A percentile compares a stretch with the other conserved stretches of the same genome.
Conservation (phyloP, 108 stramenopile genomes). For the Licmophora abbreviata region DNA sequence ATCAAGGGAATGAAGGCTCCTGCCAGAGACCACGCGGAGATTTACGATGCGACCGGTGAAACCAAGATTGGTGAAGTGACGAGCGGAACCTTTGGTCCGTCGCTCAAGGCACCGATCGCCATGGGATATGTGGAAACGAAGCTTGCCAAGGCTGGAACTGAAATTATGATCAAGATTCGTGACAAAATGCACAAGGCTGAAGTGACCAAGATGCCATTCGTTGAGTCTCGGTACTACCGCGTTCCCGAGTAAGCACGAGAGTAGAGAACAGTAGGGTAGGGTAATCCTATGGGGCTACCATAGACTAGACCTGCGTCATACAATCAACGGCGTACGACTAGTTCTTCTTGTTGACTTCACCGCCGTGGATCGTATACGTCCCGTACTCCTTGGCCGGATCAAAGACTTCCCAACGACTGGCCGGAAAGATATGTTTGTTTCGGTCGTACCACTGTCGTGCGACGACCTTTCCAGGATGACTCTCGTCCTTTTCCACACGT, state of each 20-base stretch:
- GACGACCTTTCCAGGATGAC: constrained; percentile 95
- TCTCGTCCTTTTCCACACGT: constrained; percentile 92
- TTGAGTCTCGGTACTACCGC: constrained; percentile 89
- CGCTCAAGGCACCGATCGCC: constrained; percentile 91
- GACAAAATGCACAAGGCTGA: constrained; percentile 85
- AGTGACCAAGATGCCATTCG: constrained; percentile 97
- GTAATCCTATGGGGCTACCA: too few relatives aligned
- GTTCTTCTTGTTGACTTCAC: not conserved
- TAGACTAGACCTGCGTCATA: too few relatives aligned
- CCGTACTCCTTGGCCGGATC: constrained; percentile 90
- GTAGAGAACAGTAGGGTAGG: too few relatives aligned
- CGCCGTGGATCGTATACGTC: constrained; percentile 63
- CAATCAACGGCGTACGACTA: not conserved
- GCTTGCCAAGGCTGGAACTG: constrained; percentile 74
- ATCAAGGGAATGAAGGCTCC: constrained; percentile 96
- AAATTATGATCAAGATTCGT: constrained; percentile 82
- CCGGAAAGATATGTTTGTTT: constrained; percentile 98
- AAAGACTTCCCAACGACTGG: constrained; percentile 93
- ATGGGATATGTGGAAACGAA: constrained; percentile 96
- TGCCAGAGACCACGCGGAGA: constrained; percentile 88
- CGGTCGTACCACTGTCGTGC: constrained; percentile 93
- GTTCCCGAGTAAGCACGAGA: constrained; percentile 53
- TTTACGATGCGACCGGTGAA: constrained; percentile 81
- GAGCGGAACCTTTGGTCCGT: constrained; percentile 89
- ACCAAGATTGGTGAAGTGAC: constrained; percentile 90